phyloP scores from a whole-genome alignment of 2,329 filamentous ascomycete genomes.

The Ophiostoma tasmaniense region DNA sequence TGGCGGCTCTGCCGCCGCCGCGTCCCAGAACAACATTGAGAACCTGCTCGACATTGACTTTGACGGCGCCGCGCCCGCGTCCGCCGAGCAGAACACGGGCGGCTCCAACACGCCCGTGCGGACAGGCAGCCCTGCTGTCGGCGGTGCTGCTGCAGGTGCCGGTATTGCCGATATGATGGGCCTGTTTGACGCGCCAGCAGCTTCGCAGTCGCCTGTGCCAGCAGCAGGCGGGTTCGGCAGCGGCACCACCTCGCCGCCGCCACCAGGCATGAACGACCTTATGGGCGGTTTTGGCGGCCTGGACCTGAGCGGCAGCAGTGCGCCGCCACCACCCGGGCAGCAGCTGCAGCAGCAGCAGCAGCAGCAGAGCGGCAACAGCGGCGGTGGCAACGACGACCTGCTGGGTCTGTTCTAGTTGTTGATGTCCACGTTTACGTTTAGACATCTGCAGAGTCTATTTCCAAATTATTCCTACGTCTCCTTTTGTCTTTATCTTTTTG shows the following conservation, averaged over 20 bases:
- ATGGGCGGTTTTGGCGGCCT: slow-evolving; percentile 82
- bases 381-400: slow-evolving; percentile 46
- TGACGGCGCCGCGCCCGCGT: slow-evolving; percentile 87
- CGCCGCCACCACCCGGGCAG: slow-evolving; percentile 56
- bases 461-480: not conserved
- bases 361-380: slow-evolving; percentile 31
- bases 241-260: slow-evolving; percentile 22
- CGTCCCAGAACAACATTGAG: slow-evolving; percentile 69
- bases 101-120: slow-evolving; percentile 57
- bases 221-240: slow-evolving; percentile 21
- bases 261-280: slow-evolving; percentile 66
- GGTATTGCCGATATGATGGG: slow-evolving; percentile 59
- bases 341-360: slow-evolving; percentile 42
- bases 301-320: slow-evolving; percentile 55
- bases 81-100: slow-evolving; percentile 48
- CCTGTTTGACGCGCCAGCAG: slow-evolving; percentile 55
- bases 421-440: not conserved
- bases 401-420: slow-evolving; percentile 45
- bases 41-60: slow-evolving; percentile 69
- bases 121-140: slow-evolving; percentile 50
- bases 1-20: slow-evolving; percentile 38
- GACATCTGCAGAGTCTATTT: not conserved
- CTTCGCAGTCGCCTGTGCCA: slow-evolving; percentile 27
- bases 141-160: slow-evolving; percentile 25
- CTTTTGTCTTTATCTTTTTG: not conserved